Evolutionary conservation across 108 stramenopile species (phyloP).

Genomic region (Nannochloropsis granulata): DNA sequence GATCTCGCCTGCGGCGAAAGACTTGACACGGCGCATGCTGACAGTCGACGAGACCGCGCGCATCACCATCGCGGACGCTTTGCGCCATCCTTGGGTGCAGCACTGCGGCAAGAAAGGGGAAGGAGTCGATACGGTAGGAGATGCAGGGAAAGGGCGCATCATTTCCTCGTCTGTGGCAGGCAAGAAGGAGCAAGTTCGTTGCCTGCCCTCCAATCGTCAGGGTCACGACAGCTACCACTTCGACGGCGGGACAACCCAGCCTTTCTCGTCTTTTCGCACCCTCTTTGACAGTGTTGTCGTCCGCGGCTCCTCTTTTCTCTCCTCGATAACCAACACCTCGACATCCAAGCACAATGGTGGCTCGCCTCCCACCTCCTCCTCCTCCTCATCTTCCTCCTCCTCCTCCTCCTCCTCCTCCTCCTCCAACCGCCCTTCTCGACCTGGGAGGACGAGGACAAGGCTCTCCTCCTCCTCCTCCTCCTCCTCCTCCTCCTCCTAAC

Average conservation of each 20-base stretch:
- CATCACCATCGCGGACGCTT: slow-evolving; percentile 4
- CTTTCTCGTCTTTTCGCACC: neutral
- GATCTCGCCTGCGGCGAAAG: slow-evolving; percentile 15
- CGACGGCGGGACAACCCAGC: neutral
- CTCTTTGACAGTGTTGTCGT: neutral
- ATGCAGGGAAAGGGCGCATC: too few relatives aligned
- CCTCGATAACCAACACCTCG: neutral
- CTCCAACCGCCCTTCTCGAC: too few relatives aligned
- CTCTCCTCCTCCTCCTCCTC: too few relatives aligned
- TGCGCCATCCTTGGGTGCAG: slow-evolving; percentile 4
- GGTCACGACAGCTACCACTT: neutral
- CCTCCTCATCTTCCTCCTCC: neutral
- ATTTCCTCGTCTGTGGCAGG: neutral
- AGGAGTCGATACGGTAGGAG: neutral
- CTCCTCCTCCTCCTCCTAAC: too few relatives aligned
- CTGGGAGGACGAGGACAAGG: too few relatives aligned
- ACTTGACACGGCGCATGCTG: slow-evolving; percentile 6
- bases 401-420: neutral
- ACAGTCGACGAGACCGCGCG: slow-evolving; percentile 1
- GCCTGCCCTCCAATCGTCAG: neutral
- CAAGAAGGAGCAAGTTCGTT: neutral
- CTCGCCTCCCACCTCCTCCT: neutral
- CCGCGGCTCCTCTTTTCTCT: neutral
- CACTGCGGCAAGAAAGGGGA: neutral
- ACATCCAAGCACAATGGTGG: neutral